Base-by-base conservation (phyloP, 2,329 filamentous ascomycete genomes). In the Fusarium scirpi region DNA sequence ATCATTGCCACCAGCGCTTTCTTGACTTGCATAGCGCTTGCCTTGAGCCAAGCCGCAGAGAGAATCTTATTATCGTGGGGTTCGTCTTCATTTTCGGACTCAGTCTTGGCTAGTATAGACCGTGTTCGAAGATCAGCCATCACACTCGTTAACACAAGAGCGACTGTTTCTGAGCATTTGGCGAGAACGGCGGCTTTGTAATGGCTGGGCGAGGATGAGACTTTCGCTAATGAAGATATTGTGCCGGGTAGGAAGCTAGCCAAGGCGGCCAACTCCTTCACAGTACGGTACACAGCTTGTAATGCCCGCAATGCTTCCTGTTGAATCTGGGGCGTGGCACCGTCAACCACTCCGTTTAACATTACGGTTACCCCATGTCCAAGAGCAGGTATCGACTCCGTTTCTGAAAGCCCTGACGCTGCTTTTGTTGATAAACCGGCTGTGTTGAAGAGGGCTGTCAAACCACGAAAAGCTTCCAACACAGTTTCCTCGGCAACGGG, bases 181-280 rank as follows among this genome's bases (percentile, higher is more conserved):
- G 90, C 82, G 9, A 98, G 82, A 0, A 97, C 86, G 43, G 85
- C 79, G 2, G 78, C 79, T 72, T 86, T 89, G 46, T 84, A 81
- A 13, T 86, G 85, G 43, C 87, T 88, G 1, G 90, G 92, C 1
- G 89, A 89, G 7, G 92, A 91, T 53, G 97, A 81, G 1, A 94
- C 83, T 74, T 91, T 94, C 4, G 92, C 90, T 25, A 99, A 82
- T 2, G 90, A 89, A 5, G 96, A 98, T 0, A 97, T 88, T 1
- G 93, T 93, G 12, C 94, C 94, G 0, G 97, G 96, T 44, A 98
- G 85, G 75, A 99, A 96, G 66, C 89, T 94, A 12, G 94, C 93
- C 59, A 97, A 83, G 4, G 92, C 89, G n/a, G 92, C 87, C 48
- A 87, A 87, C 74, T 96, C 91, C 55, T 86, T 89, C 45, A 97